Conservation (phyloP, 2,329 filamentous ascomycete species). For the Emmonsiellopsis sp. region DNA sequence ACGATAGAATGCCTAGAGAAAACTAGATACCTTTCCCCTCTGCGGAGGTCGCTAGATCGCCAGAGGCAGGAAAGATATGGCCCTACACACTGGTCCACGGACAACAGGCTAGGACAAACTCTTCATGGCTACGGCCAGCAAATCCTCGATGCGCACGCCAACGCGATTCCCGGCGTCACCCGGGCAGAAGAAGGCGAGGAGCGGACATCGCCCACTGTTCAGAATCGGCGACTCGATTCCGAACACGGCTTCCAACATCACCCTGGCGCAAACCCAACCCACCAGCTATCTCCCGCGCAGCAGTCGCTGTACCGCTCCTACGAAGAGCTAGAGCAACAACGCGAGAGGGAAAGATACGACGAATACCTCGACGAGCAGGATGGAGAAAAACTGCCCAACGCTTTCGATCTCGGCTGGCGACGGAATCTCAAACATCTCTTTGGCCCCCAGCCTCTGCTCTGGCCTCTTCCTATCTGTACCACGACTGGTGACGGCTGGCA, state of each 20-base stretch:
- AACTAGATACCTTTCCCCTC: slow-evolving; percentile 79
- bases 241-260: slow-evolving; percentile 3
- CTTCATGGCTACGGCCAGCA: slow-evolving; percentile 60
- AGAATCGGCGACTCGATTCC: slow-evolving; percentile 10
- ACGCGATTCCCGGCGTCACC: slow-evolving; percentile 69
- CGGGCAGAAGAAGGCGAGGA: slow-evolving; percentile 73
- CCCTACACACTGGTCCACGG: slow-evolving; percentile 21
- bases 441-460: slow-evolving; percentile 61
- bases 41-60: slow-evolving; percentile 61
- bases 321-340: slow-evolving; percentile 50
- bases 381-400: slow-evolving; percentile 77
- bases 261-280: not conserved
- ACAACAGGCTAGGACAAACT: slow-evolving; percentile 28
- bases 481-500: slow-evolving; percentile 88
- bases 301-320: slow-evolving; percentile 38
- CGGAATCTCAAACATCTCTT: slow-evolving; percentile 75
- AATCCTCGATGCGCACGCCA: slow-evolving; percentile 70
- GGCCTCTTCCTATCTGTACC: slow-evolving; percentile 72
- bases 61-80: slow-evolving; percentile 42
- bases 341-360: slow-evolving; percentile 60
- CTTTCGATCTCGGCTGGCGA: slow-evolving; percentile 81
- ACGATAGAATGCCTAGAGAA: slow-evolving; percentile 96
- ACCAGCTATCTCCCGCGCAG: slow-evolving; percentile 34
- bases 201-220: slow-evolving; percentile 27
- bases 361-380: slow-evolving; percentile 85